Evolutionary conservation across 805 yeast species (phyloP).

Genomic region (Candida railenensis): DNA sequence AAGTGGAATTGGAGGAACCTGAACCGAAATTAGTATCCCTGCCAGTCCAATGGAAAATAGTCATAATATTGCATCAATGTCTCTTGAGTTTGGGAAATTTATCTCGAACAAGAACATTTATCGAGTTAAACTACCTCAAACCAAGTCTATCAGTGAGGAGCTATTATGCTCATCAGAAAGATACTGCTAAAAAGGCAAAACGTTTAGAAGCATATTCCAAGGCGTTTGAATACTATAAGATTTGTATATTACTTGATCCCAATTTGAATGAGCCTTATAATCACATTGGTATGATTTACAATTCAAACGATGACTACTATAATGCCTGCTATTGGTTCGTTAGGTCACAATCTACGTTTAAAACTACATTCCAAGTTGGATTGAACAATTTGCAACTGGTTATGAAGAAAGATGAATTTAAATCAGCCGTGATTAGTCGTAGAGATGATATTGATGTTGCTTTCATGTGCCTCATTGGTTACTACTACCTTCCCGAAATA

Average conservation of each 20-base stretch:
- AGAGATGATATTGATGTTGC: slow-evolving; percentile 17
- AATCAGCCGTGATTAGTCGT: slow-evolving; percentile 16
- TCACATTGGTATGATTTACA: slow-evolving; percentile 51
- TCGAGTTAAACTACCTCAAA: slow-evolving; percentile 45
- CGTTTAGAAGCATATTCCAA: slow-evolving; percentile 22
- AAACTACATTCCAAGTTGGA: slow-evolving; percentile 47
- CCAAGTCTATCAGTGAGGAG: slow-evolving; percentile 27
- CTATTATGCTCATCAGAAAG: slow-evolving; percentile 5
- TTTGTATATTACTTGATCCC: slow-evolving; percentile 59
- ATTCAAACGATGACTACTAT: slow-evolving; percentile 43
- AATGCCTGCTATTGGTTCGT: slow-evolving; percentile 52
- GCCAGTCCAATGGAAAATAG: background rate
- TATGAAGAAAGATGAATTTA: slow-evolving; percentile 36
- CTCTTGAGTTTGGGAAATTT: slow-evolving; percentile 56
- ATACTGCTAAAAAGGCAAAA: slow-evolving; percentile 19
- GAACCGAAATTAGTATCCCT: background rate
- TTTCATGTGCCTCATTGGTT: slow-evolving; percentile 41
- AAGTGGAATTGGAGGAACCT: background rate
- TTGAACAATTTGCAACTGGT: slow-evolving; percentile 42
- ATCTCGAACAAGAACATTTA: slow-evolving; percentile 53
- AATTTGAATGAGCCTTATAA: slow-evolving; percentile 67
- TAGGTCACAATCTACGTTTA: slow-evolving; percentile 55
- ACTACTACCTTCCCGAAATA: slow-evolving; percentile 39
- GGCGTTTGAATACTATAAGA: slow-evolving; percentile 39
- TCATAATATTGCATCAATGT: slow-evolving; percentile 17